Conservation (phyloP, 1,284 basidiomycete species). For the Macrocystidia cucumis region DNA sequence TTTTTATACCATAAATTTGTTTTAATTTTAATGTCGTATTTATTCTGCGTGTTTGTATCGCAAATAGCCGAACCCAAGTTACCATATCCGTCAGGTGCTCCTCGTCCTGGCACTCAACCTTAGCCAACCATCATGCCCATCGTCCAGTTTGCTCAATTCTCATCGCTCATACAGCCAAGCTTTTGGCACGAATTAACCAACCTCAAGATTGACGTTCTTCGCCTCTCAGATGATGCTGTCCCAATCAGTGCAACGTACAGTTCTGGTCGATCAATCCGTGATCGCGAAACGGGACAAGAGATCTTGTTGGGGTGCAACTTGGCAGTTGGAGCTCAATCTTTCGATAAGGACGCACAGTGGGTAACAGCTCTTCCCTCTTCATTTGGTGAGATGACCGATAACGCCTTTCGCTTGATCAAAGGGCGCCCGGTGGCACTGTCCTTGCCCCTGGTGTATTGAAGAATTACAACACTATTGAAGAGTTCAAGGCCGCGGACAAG, state of each 20-base stretch:
- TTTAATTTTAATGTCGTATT: too few species aligned
- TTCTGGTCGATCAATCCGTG: slow-evolving; percentile 64
- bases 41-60: too few species aligned
- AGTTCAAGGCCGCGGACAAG: slow-evolving; percentile 91
- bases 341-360: slow-evolving; percentile 32
- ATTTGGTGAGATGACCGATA: slow-evolving; percentile 1
- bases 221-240: slow-evolving; percentile 71
- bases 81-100: not conserved
- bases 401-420: too few species aligned
- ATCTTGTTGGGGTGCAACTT: slow-evolving; percentile 57
- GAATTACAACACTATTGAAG: slow-evolving; percentile 95
- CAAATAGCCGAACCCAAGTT: too few species aligned
- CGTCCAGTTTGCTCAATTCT: slow-evolving; percentile 84
- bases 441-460: slow-evolving; percentile 60
- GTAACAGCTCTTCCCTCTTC: slow-evolving; percentile 12
- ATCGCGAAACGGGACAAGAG: slow-evolving; percentile 65
- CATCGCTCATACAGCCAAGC: slow-evolving; percentile 80
- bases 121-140: slow-evolving; percentile 32
- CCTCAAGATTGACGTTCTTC: slow-evolving; percentile 88
- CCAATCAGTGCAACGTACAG: slow-evolving; percentile 65
- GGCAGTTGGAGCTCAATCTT: slow-evolving; percentile 51
- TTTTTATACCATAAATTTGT: too few species aligned
- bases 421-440: slow-evolving; percentile 19
- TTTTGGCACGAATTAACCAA: slow-evolving; percentile 92
- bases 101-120: too few species aligned